Percentiles rank a stretch among this genome's conserved stretches.
Conservation (phyloP, 805 yeast species). For the Saccharomycopsis sp. region DNA sequence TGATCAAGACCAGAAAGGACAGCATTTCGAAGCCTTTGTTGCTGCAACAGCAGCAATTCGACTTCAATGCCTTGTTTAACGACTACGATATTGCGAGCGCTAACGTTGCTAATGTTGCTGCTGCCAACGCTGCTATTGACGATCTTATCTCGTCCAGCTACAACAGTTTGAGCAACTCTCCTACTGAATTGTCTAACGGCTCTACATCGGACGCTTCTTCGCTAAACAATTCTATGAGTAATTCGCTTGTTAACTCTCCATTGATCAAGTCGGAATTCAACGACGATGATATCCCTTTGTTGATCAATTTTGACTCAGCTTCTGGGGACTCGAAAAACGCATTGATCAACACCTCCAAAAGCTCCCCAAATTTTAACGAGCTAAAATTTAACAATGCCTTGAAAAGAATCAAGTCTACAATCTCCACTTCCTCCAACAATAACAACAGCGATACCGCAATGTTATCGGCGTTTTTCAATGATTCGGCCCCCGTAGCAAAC, state of each 20-base stretch:
- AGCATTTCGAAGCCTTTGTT: background rate
- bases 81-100: constrained; percentile 7
- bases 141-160: constrained; percentile 5
- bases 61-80: constrained; percentile 2
- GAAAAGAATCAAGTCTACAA: constrained; percentile 3
- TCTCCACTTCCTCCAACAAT: background rate
- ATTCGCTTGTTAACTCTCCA: constrained; percentile 28
- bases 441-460: background rate
- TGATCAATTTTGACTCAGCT: constrained; percentile 1
- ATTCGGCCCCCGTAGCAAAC: background rate
- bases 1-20: background rate
- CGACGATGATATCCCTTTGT: constrained; percentile 30
- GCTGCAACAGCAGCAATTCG: background rate
- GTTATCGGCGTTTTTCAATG: background rate
- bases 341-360: constrained; percentile 3
- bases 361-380: constrained; percentile 8
- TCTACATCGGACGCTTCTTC: constrained; percentile 5
- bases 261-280: constrained; percentile 29
- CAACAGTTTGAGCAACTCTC: constrained; percentile 1
- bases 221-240: constrained; percentile 22
- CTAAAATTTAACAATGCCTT: constrained; percentile 4
- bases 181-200: background rate
- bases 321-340: constrained; percentile 1
- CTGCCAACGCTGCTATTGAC: constrained; percentile 1
- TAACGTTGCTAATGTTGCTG: background rate